Conservation (phyloP, 164 flowering plant species). For the Tetrastigma voinierianum region DNA sequence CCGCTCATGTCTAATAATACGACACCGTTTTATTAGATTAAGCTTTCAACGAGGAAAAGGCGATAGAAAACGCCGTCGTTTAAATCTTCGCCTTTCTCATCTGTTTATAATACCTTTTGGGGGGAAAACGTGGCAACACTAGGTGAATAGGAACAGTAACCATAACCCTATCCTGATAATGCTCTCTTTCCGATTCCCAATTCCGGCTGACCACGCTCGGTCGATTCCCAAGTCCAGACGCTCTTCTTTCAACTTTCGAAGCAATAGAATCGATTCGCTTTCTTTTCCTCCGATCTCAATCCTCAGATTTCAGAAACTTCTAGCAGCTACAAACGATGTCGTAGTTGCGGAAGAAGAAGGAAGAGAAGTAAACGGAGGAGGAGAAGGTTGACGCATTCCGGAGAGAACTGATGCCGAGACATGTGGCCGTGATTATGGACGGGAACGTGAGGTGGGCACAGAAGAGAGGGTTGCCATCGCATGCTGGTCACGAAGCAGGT, state of each 20-base stretch:
- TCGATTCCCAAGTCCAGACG: not conserved
- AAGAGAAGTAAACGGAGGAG: not conserved
- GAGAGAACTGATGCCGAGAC: constrained; percentile 53
- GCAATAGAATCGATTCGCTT: not conserved
- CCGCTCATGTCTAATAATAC: too few species aligned
- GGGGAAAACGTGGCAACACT: too few species aligned
- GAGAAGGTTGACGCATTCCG: constrained; percentile 30
- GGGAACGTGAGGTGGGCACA: constrained; percentile 77
- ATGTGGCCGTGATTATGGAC: constrained; percentile 78
- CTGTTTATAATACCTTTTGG: too few species aligned
- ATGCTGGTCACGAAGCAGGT: constrained; percentile 63
- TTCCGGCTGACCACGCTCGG: not conserved
- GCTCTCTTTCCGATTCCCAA: too few species aligned
- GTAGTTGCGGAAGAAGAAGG: not conserved
- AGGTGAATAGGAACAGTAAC: too few species aligned
- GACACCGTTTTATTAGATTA: too few species aligned
- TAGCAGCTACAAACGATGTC: not conserved
- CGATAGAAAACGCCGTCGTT: too few species aligned
- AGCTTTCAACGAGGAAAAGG: too few species aligned
- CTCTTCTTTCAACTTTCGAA: not conserved
- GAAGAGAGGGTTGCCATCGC: constrained; percentile 34
- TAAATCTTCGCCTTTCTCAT: too few species aligned
- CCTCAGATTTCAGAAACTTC: not conserved
- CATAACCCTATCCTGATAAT: too few species aligned
- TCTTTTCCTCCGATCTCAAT: not conserved